Evolutionary conservation across 495 filamentous ascomycete genomes (phyloP).

Genomic region (Tricharina praecox): DNA sequence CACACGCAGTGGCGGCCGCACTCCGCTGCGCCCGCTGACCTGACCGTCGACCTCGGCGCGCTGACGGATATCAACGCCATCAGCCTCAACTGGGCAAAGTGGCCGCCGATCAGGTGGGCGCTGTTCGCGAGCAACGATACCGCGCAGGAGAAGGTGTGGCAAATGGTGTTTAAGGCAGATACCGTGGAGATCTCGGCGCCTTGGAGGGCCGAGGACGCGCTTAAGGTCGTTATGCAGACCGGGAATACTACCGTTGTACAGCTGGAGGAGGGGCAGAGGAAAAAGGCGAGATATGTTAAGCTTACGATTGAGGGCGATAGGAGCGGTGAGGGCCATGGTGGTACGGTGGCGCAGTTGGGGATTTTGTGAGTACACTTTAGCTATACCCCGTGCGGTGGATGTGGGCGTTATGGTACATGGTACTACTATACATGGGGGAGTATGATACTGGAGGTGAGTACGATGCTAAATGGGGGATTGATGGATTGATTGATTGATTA

Average conservation of each 20-base stretch:
- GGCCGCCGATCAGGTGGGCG: constrained; percentile 40
- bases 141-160: constrained; percentile 13
- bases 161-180: constrained; percentile 18
- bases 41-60: constrained; percentile 33
- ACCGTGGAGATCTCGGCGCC: constrained; percentile 27
- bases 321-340: constrained; percentile 37
- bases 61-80: constrained; percentile 34
- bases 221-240: constrained; percentile 13
- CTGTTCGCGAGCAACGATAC: constrained; percentile 35
- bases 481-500: no score
- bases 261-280: constrained; percentile 12
- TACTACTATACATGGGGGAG: no score
- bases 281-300: constrained; percentile 28
- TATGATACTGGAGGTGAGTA: no score
- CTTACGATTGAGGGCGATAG: constrained; percentile 34
- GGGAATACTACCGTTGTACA: constrained; percentile 22
- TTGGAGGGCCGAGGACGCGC: constrained; percentile 16
- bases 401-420: no score
- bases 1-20: constrained; percentile 58
- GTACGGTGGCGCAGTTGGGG: constrained; percentile 58
- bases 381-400: no score
- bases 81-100: constrained; percentile 49
- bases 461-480: no score
- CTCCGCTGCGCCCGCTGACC: constrained; percentile 31
- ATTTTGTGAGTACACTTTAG: constrained; percentile 37